Evolutionary conservation across 2,329 filamentous ascomycete species (phyloP), one percentile per base, ranked within the genome.

Genomic region (Claviceps maximensis): DNA sequence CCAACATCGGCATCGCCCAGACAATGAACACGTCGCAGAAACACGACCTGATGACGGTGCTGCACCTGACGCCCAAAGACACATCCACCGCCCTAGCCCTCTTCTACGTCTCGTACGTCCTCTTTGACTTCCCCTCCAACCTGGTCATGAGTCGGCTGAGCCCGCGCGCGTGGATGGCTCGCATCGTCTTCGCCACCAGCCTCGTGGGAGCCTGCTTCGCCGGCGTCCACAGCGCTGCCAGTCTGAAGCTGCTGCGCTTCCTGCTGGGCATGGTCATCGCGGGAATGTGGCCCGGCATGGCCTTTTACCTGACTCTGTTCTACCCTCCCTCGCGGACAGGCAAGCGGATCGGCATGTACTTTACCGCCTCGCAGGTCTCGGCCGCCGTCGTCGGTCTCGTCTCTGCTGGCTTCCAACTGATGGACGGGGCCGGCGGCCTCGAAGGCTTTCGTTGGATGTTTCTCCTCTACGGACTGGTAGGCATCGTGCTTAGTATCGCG

Each of bases 261-360:
- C 75, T 95, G 12, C 79, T 95, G 7, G 89, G 89, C 48, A 78
- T 93, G 15, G 89, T 95, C 25, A 90, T 90, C 64, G 89, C 89
- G 1, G 89, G 89, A 47, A 89, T 95, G 84, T 95, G 89, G 89
- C 89, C 89, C 0, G 89, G 89, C 49, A 95, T 95, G 89, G 82
- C 88, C 10, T 93, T 93, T 67, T 95, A 95, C 63, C 75, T 95
- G 47, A 94, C 89, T 0, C 76, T 95, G 8, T 95, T 95, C 73
- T 95, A 95, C 63, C 89, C 89, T 7, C 89, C 89, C 0, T 87
- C 86, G 6, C 79, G 87, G 13, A 93, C 86, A 1, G 89, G 87
- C 15, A 94, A 93, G 71, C 79, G 89, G 41, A 94, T 95, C 58
- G 89, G 89, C 40, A 80, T 85, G 65, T 95, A 95, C 71, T 95